Conservation (phyloP, 2,329 filamentous ascomycete genomes). For the Aureobasidium sp. region DNA sequence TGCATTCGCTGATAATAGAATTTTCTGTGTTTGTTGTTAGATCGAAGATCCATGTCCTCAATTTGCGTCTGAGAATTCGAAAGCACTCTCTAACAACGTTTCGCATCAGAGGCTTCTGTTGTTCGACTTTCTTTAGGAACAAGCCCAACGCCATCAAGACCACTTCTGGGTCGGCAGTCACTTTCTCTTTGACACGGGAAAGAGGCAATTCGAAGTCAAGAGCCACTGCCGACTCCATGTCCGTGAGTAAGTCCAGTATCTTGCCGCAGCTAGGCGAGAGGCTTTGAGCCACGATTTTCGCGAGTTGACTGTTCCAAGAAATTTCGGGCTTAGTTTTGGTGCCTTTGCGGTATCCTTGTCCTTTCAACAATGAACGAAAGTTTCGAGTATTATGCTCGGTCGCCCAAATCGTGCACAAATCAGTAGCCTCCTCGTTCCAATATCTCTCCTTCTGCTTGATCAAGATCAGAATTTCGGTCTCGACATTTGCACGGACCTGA, state of each 20-base stretch:
- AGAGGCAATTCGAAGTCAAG: neutral
- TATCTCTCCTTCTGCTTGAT: neutral
- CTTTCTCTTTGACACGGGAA: neutral
- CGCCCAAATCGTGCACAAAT: neutral
- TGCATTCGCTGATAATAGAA: conserved; percentile 16
- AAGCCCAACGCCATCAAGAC: conserved; percentile 16
- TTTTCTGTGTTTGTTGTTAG: neutral
- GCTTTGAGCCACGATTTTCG: neutral
- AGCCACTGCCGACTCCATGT: neutral
- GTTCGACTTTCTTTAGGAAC: conserved; percentile 15
- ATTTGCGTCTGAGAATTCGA: neutral
- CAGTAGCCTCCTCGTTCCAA: neutral
- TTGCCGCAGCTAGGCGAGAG: neutral
- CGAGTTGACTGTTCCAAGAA: conserved; percentile 15
- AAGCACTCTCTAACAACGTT: neutral
- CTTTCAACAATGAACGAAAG: neutral
- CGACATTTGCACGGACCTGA: neutral
- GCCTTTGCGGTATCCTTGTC: neutral
- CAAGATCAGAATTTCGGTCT: neutral
- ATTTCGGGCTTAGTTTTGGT: neutral
- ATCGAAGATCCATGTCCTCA: neutral
- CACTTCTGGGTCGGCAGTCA: neutral
- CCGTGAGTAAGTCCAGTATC: neutral
- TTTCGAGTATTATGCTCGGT: neutral
- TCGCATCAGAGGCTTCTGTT: conserved; percentile 13